phyloP scores from a whole-genome alignment of 768 basidiomycete genomes.

The Tephrocybe sp. region DNA sequence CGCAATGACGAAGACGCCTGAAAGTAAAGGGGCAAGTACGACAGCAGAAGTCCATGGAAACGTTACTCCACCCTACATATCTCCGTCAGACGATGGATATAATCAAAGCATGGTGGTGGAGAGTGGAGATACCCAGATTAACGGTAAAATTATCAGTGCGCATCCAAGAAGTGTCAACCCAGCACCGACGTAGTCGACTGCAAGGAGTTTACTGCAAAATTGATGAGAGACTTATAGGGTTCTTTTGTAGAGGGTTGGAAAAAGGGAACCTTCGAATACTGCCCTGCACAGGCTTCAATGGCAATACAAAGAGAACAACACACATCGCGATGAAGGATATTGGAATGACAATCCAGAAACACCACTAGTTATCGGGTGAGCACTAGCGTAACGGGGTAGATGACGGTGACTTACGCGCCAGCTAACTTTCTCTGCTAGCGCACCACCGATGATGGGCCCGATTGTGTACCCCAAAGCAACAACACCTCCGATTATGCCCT shows the following conservation, averaged over 20 bases:
- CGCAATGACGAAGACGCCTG: conserved; percentile 49
- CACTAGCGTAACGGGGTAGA: background rate
- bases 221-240: too few relatives aligned
- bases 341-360: conserved; percentile 72
- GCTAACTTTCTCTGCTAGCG: conserved; percentile 54
- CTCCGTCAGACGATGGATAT: background rate
- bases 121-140: conserved; percentile 56
- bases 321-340: conserved; percentile 50
- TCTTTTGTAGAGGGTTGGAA: background rate
- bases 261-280: conserved; percentile 44
- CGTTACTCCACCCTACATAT: conserved; percentile 58
- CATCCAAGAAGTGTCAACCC: conserved; percentile 58
- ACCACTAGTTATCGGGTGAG: conserved; percentile 46
- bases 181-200: conserved; percentile 63
- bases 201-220: conserved; percentile 52
- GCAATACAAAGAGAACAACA: conserved; percentile 60
- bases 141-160: conserved; percentile 61
- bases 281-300: conserved; percentile 67
- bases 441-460: conserved; percentile 69
- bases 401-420: conserved; percentile 50
- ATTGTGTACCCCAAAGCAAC: conserved; percentile 60
- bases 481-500: conserved; percentile 64
- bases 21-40: conserved; percentile 57
- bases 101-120: background rate
- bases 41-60: conserved; percentile 71